These are phyloP conservation scores for Meira miltonrushii DNA, from an alignment of 1,284 basidiomycete genomes.

Conservation along the genomic window DNA sequence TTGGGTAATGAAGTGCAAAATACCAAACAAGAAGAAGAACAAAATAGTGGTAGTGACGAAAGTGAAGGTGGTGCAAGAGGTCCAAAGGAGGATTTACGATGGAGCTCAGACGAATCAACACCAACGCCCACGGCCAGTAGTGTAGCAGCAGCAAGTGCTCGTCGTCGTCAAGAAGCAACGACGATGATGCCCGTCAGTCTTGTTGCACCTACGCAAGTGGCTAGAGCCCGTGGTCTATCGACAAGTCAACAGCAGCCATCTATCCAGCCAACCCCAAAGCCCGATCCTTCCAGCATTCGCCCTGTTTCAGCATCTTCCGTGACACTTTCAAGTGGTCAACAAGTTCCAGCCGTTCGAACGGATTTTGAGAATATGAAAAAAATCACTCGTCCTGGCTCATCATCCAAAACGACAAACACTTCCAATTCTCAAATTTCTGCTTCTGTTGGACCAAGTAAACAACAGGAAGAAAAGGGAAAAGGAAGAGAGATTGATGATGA, in stretches of 20 bases:
- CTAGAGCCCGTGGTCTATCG: neutral
- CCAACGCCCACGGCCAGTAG: conserved; percentile 35
- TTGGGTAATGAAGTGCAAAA: conserved; percentile 5
- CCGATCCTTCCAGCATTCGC: neutral
- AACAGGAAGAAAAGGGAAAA: neutral
- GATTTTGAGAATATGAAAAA: conserved; percentile 34
- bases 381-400: conserved; percentile 16
- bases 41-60: neutral
- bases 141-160: conserved; percentile 22
- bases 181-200: conserved; percentile 24
- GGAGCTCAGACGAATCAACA: conserved; percentile 27
- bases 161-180: conserved; percentile 17
- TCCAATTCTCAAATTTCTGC: neutral
- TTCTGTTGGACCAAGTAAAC: neutral
- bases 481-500: neutral
- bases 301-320: conserved; percentile 6
- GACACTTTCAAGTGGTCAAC: conserved; percentile 19
- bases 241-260: neutral
- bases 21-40: conserved; percentile 5
- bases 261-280: neutral
- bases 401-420: neutral
- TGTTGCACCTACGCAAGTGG: conserved; percentile 12
- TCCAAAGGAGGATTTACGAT: conserved; percentile 2
- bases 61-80: neutral
- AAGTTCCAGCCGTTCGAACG: conserved; percentile 25